Evolutionary conservation across 305 asterid genomes (phyloP).

Genomic region (Solanum chacoense): DNA sequence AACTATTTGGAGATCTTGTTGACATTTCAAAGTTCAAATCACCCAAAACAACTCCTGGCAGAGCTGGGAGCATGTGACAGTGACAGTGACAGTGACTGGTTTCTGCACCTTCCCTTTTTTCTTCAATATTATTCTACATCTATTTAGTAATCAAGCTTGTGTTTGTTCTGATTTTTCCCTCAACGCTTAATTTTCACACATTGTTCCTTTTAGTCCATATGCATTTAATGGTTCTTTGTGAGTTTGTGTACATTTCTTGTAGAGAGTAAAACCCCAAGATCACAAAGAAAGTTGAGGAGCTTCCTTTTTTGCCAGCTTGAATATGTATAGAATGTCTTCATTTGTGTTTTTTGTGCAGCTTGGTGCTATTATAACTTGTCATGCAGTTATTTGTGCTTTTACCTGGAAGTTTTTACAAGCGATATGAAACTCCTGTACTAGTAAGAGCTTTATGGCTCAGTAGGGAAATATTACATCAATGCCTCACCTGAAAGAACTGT

Average conservation of each 20-base stretch:
- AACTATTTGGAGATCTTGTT: conserved; percentile 81
- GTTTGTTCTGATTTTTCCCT: conserved; percentile 4
- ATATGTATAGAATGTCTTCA: no score
- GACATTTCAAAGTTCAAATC: conserved; percentile 75
- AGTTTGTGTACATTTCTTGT: conserved; percentile 50
- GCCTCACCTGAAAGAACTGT: neutral
- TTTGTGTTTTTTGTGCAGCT: neutral
- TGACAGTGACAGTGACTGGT: conserved; percentile 27
- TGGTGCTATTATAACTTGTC: neutral
- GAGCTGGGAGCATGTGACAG: conserved; percentile 43
- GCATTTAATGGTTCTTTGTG: conserved; percentile 13
- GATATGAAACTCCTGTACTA: neutral
- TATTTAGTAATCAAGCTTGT: conserved; percentile 17
- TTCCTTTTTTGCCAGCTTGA: neutral
- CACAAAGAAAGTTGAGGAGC: conserved; percentile 11
- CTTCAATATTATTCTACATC: conserved; percentile 7
- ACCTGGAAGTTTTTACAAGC: neutral
- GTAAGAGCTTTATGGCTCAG: neutral
- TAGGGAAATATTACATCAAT: neutral
- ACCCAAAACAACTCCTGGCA: conserved; percentile 40
- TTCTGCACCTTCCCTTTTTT: conserved; percentile 9
- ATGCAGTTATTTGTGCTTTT: neutral
- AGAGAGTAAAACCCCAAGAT: conserved; percentile 27
- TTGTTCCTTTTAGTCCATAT: conserved; percentile 13
- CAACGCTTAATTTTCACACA: conserved; percentile 17